These are phyloP conservation scores for Mycena olivaceomarginata DNA, from an alignment of 768 basidiomycete genomes.

Conservation along the genomic window DNA sequence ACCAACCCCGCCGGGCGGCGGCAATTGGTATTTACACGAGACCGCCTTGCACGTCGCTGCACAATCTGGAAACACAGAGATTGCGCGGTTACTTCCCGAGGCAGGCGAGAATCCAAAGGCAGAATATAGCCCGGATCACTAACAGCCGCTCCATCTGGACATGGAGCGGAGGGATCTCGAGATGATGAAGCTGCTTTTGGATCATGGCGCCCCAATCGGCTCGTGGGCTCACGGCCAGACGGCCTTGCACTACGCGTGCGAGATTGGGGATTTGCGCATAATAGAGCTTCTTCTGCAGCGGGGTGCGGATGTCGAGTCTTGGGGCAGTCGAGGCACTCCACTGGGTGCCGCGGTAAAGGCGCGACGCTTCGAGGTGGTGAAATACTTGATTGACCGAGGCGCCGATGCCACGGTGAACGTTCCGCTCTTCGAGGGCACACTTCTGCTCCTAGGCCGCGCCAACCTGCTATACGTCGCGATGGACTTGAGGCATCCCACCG, in stretches of 20 bases:
- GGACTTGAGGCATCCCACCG: neutral
- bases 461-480: neutral
- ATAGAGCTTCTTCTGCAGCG: constrained; percentile 21
- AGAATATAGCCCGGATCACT: neutral
- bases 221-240: constrained; percentile 4
- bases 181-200: constrained; percentile 29
- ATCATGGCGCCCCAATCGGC: constrained; percentile 22
- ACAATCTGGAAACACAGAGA: neutral
- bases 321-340: constrained; percentile 13
- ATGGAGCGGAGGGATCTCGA: neutral
- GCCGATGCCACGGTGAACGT: constrained; percentile 11
- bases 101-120: constrained; percentile 17
- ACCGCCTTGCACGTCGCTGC: constrained; percentile 21
- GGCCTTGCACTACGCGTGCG: constrained; percentile 25
- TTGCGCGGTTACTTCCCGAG: neutral
- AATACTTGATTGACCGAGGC: constrained; percentile 6
- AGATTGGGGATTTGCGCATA: neutral
- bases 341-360: constrained; percentile 1
- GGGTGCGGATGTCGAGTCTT: neutral
- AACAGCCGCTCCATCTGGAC: constrained; percentile 17
- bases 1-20: neutral
- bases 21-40: neutral
- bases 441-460: neutral
- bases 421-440: neutral
- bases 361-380: constrained; percentile 13